Conservation (phyloP, 1,284 basidiomycete species). For the Schizophyllum commune region DNA sequence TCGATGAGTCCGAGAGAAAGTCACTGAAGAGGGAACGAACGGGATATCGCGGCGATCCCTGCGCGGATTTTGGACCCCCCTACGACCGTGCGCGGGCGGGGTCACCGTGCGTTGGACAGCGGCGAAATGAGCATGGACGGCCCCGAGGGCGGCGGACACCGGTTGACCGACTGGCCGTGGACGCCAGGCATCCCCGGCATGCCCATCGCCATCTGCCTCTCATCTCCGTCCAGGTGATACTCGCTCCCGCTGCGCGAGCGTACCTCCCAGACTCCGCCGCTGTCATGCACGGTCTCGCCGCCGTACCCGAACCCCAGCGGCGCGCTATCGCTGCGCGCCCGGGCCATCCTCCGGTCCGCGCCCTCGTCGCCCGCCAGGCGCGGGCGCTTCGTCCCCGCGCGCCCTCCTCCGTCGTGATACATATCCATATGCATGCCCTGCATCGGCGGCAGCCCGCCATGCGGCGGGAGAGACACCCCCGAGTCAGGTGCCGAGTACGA, state of each 20-base stretch:
- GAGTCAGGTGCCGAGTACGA: not conserved
- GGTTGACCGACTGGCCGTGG: not conserved
- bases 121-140: not conserved
- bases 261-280: not conserved
- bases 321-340: constrained; percentile 41
- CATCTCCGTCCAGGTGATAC: not conserved
- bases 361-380: constrained; percentile 10
- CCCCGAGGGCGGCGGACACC: not conserved
- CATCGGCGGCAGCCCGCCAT: not conserved
- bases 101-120: not conserved
- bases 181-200: not conserved
- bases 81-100: not conserved
- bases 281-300: not conserved
- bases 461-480: not conserved
- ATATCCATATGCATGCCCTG: not conserved
- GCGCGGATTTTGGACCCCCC: not conserved
- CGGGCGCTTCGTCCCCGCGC: not conserved
- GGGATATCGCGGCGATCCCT: not conserved
- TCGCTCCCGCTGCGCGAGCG: not conserved
- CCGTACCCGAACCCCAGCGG: constrained; percentile 30
- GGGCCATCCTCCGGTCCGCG: constrained; percentile 26
- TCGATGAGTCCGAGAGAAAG: not conserved
- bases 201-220: not conserved
- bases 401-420: not conserved
- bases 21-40: not conserved